Evolutionary conservation across 2,329 filamentous ascomycete species (phyloP).

Genomic region (Penicillium hesseltinei): DNA sequence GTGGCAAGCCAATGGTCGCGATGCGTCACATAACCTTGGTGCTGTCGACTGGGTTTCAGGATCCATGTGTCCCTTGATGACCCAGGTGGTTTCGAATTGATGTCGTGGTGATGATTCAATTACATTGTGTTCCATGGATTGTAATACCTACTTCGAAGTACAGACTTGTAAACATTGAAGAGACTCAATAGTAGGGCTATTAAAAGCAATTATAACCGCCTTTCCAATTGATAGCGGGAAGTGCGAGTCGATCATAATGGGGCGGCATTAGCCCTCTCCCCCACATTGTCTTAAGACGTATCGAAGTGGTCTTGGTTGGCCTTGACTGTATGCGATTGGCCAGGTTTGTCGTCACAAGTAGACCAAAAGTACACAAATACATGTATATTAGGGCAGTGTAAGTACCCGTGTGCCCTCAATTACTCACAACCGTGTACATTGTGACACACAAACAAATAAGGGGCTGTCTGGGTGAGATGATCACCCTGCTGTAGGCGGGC

Average conservation of each 20-base stretch:
- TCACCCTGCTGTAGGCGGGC: neutral
- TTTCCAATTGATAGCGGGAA: neutral
- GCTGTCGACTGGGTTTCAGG: constrained; percentile 5
- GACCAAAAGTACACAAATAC: neutral
- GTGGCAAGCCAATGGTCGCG: constrained; percentile 14
- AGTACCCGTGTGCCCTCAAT: neutral
- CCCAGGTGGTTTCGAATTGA: neutral
- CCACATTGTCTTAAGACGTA: neutral
- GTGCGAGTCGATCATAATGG: constrained; percentile 1
- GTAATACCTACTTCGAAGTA: neutral
- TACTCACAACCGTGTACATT: constrained; percentile 5
- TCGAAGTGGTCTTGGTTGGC: neutral
- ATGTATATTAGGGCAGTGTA: neutral
- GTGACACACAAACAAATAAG: constrained; percentile 12
- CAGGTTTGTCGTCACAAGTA: neutral
- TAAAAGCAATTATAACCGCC: neutral
- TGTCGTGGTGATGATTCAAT: neutral
- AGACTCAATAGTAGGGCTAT: neutral
- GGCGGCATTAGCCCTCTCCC: neutral
- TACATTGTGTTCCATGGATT: neutral
- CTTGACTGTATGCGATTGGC: neutral
- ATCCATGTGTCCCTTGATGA: neutral
- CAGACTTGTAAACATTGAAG: neutral
- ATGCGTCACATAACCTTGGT: constrained; percentile 2
- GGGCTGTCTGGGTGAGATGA: neutral